A percentile compares a stretch with the other conserved stretches of the same genome.
phyloP scores from a whole-genome alignment of 2,329 filamentous ascomycete genomes.

The Aspergillus ruber region DNA sequence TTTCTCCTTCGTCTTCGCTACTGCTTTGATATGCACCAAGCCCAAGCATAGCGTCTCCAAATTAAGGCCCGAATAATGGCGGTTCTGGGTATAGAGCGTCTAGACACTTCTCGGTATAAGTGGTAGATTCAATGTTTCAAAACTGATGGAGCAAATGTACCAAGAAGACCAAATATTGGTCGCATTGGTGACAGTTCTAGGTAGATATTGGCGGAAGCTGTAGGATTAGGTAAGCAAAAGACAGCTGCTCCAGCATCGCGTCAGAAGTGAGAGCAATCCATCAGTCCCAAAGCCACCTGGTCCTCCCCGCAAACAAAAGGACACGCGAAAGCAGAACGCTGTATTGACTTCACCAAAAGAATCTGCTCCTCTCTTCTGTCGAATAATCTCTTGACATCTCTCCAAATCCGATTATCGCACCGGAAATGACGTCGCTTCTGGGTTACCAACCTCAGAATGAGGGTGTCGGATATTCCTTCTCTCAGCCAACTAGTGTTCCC shows the following conservation, averaged over 20 bases:
- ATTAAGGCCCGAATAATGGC: neutral
- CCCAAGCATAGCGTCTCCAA: constrained; percentile 28
- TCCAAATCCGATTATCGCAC: constrained; percentile 1
- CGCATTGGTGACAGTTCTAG: neutral
- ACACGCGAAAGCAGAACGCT: constrained; percentile 1
- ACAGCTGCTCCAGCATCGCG: constrained; percentile 31
- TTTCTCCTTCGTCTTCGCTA: constrained; percentile 37
- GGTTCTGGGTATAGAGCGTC: constrained; percentile 1
- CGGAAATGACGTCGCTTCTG: constrained; percentile 51
- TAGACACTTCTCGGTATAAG: neutral
- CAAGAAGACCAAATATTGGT: too few relatives aligned
- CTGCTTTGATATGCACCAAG: constrained; percentile 41
- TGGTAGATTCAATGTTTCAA: neutral
- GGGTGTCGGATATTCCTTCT: constrained; percentile 56
- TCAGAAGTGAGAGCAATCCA: constrained; percentile 18
- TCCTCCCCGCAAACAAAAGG: neutral
- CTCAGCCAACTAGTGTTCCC: constrained; percentile 43
- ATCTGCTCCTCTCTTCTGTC: constrained; percentile 5
- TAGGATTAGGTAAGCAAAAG: constrained; percentile 30
- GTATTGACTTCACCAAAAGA: constrained; percentile 1
- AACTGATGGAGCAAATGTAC: too few relatives aligned
- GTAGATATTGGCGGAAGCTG: constrained; percentile 6
- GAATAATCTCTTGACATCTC: neutral
- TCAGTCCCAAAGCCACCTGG: neutral
- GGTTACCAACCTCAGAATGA: constrained; percentile 44